Conservation (phyloP, 176 grass and related monocot species). For the Avena eriantha region DNA sequence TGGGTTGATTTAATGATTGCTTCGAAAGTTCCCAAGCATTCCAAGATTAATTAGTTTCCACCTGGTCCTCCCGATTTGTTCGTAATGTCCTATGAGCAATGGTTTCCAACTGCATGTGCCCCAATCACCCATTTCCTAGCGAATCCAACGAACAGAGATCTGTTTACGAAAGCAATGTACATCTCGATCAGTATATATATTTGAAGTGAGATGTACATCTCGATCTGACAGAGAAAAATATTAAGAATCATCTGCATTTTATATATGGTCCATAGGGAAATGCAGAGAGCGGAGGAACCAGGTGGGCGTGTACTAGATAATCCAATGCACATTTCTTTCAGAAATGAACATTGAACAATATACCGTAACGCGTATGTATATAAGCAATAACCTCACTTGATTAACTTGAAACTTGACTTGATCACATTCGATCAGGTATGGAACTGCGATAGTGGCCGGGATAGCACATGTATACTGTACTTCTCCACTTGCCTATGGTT, state of each 20-base stretch:
- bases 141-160: background rate
- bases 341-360: background rate
- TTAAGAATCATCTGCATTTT: background rate
- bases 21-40: background rate
- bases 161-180: background rate
- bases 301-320: background rate
- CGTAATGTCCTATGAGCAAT: background rate
- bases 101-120: conserved; percentile 7
- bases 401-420: background rate
- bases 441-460: background rate
- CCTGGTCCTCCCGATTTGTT: background rate
- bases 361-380: background rate
- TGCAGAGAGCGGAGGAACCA: background rate
- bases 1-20: background rate
- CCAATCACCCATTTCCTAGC: background rate
- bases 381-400: background rate
- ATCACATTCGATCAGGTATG: background rate
- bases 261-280: background rate
- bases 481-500: conserved; percentile 20
- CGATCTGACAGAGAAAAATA: background rate
- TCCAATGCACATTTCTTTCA: background rate
- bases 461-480: conserved; percentile 10
- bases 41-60: background rate
- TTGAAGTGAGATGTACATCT: background rate
- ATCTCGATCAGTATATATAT: background rate